Evolutionary conservation across 202 grass and related monocot species (phyloP).

Genomic region (Schoenoplectus tabernaemontani): DNA sequence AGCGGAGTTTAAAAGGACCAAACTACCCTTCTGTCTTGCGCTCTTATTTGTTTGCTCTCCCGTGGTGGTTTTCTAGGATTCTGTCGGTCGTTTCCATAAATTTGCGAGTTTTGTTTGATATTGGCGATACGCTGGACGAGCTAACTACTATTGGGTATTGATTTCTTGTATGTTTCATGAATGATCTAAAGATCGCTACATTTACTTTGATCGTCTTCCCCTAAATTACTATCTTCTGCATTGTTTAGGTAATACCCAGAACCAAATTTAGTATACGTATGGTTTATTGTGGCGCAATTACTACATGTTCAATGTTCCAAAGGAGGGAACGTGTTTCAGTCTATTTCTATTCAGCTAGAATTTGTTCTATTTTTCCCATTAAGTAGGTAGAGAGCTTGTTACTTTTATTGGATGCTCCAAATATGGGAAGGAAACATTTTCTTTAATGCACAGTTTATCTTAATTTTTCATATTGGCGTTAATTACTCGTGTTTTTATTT

Average conservation of each 20-base stretch:
- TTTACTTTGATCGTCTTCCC: background rate
- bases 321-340: background rate
- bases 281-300: background rate
- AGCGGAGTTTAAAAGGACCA: too few species aligned
- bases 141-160: too few species aligned
- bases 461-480: background rate
- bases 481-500: background rate
- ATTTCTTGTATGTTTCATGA: background rate
- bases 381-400: background rate
- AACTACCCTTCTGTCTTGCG: too few species aligned
- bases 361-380: background rate
- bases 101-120: too few species aligned
- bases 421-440: background rate
- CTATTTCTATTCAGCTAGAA: background rate
- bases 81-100: too few species aligned
- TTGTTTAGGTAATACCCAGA: background rate
- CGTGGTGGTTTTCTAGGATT: too few species aligned
- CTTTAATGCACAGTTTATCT: background rate
- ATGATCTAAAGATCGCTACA: background rate
- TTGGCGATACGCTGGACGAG: too few species aligned
- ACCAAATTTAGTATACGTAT: background rate
- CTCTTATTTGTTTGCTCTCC: too few species aligned
- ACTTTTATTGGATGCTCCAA: background rate
- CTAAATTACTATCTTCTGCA: background rate
- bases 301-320: background rate